Conservation (phyloP, 192 early-diverging fungal species). For the Chytriomyces hyalinus region DNA sequence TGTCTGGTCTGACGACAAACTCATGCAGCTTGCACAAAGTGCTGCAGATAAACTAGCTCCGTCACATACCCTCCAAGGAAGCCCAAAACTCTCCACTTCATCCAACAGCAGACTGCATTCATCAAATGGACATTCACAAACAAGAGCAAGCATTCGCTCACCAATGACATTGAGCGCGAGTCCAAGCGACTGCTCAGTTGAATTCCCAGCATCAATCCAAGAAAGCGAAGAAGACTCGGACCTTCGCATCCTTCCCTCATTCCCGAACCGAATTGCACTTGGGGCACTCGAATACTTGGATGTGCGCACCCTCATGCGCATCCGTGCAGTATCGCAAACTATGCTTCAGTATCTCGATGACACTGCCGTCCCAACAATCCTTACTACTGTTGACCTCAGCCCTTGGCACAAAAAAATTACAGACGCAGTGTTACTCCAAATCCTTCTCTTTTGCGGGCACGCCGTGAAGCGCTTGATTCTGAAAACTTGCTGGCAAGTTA, state of each 20-base stretch:
- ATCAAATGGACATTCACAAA: background rate
- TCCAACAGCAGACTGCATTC: background rate
- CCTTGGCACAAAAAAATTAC: constrained; percentile 65
- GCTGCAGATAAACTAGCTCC: constrained; percentile 34
- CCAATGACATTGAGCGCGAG: constrained; percentile 3
- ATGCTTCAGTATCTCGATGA: constrained; percentile 52
- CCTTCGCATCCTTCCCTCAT: background rate
- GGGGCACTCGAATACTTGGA: constrained; percentile 56
- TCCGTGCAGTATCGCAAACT: constrained; percentile 54
- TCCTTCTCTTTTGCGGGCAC: constrained; percentile 52
- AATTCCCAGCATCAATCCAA: background rate
- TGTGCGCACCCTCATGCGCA: constrained; percentile 46
- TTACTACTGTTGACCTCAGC: constrained; percentile 60
- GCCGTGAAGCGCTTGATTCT: constrained; percentile 57
- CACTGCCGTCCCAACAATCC: constrained; percentile 37
- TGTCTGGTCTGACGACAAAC: constrained; percentile 76
- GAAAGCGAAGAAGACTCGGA: constrained; percentile 18
- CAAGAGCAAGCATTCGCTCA: background rate
- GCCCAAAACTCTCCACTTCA: background rate
- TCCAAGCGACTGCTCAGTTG: constrained; percentile 36
- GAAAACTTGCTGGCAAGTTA: constrained; percentile 73
- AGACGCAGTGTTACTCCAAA: constrained; percentile 47
- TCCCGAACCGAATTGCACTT: background rate
- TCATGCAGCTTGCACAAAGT: constrained; percentile 69
- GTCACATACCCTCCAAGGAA: background rate